Conservation (phyloP, 2,329 filamentous ascomycete genomes). For the Achaetomium macrosporum region DNA sequence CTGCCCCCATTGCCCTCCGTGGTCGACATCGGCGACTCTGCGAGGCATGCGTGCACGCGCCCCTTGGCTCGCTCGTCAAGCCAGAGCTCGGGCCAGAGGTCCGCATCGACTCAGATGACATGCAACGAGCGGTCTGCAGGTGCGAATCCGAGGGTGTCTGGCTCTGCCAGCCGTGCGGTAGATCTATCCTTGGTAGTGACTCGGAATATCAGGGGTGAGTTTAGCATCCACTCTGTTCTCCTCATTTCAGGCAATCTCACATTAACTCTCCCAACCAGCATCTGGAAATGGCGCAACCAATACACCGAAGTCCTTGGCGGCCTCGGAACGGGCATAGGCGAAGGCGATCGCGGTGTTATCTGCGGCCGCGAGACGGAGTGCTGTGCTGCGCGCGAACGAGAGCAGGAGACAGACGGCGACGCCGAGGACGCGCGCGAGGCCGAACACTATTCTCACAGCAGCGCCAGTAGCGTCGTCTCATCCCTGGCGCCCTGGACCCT, state of each 20-base stretch:
- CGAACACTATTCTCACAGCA: slow-evolving; percentile 20
- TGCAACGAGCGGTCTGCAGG: slow-evolving; percentile 52
- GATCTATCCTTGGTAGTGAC: slow-evolving; percentile 57
- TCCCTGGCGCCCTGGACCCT: slow-evolving; percentile 19
- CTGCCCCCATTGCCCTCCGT: slow-evolving; percentile 59
- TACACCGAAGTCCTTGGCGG: slow-evolving; percentile 78
- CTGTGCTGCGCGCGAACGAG: slow-evolving; percentile 68
- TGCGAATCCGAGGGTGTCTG: slow-evolving; percentile 59
- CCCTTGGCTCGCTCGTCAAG: slow-evolving; percentile 52
- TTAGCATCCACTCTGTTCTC: neutral
- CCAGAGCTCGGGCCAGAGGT: slow-evolving; percentile 40
- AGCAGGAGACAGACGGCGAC: slow-evolving; percentile 81
- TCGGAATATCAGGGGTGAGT: slow-evolving; percentile 51
- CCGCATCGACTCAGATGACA: slow-evolving; percentile 45
- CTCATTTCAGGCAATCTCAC: neutral
- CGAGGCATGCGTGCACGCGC: slow-evolving; percentile 64
- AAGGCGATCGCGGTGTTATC: slow-evolving; percentile 80
- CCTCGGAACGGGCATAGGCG: slow-evolving; percentile 79
- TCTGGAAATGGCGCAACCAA: slow-evolving; percentile 85
- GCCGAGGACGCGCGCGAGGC: slow-evolving; percentile 62
- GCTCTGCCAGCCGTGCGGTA: slow-evolving; percentile 81
- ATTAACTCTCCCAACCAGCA: slow-evolving; percentile 36
- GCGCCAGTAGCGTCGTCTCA: slow-evolving; percentile 12
- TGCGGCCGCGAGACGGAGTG: slow-evolving; percentile 76
- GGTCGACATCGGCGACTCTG: slow-evolving; percentile 80